Evolutionary conservation across 2,329 filamentous ascomycete genomes (phyloP).

Genomic region (Clonostachys solani): DNA sequence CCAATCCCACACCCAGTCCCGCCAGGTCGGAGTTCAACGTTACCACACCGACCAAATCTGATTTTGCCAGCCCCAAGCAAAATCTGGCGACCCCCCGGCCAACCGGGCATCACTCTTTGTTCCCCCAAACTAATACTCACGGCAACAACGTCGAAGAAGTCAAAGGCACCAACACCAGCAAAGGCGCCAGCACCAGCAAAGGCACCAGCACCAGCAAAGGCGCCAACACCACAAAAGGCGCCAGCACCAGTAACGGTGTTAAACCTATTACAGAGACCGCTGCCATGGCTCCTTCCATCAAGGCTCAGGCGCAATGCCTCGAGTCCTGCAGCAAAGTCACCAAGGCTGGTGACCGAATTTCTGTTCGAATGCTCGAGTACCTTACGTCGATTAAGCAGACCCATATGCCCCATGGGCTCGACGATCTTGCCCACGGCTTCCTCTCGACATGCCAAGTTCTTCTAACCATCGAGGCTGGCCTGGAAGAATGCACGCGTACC

Average conservation of each 20-base stretch:
- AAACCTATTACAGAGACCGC: constrained; percentile 9
- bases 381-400: constrained; percentile 48
- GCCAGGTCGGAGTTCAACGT: neutral
- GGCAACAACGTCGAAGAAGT: too few species aligned
- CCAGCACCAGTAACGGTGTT: neutral
- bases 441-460: constrained; percentile 63
- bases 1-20: neutral
- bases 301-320: constrained; percentile 23
- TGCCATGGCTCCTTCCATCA: constrained; percentile 5
- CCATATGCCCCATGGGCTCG: constrained; percentile 48
- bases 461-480: constrained; percentile 64
- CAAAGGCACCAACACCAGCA: too few species aligned
- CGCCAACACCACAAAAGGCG: constrained; percentile 1
- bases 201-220: neutral
- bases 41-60: neutral
- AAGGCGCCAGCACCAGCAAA: too few species aligned
- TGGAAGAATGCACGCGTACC: constrained; percentile 47
- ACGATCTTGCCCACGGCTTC: constrained; percentile 59
- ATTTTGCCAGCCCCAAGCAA: neutral
- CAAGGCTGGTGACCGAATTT: constrained; percentile 57
- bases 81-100: neutral
- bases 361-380: constrained; percentile 62
- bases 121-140: too few species aligned
- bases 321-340: constrained; percentile 54
- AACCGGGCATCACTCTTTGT: too few species aligned